Conservation (phyloP, 73 alveolate species). For the Symbiodinium natans region DNA sequence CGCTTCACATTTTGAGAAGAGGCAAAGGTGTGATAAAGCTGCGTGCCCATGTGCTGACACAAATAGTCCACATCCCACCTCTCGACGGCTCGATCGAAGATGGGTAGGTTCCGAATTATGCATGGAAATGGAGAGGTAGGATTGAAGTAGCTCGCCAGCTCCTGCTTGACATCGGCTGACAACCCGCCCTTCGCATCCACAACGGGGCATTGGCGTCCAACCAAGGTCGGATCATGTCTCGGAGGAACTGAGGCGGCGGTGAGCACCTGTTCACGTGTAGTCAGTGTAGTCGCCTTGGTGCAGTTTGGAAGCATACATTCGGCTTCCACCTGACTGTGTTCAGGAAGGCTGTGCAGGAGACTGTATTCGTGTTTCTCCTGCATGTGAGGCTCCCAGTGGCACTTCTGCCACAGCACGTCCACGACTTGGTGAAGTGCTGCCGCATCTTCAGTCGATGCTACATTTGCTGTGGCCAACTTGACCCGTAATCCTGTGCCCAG, state of each 20-base stretch:
- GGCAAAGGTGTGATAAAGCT: constrained; percentile 86
- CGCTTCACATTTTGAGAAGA: constrained; percentile 28
- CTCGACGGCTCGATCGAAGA: constrained; percentile 66
- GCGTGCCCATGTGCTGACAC: constrained; percentile 60
- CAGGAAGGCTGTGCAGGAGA: constrained; percentile 4
- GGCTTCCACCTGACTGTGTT: background rate
- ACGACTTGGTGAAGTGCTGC: background rate
- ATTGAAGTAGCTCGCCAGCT: constrained; percentile 25
- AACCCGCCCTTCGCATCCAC: constrained; percentile 44
- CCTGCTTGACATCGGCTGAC: background rate
- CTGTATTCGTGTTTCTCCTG: constrained; percentile 79
- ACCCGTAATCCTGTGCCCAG: constrained; percentile 20
- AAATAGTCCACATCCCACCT: constrained; percentile 64
- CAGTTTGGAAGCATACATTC: background rate
- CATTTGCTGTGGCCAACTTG: too few relatives aligned
- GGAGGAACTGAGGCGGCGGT: background rate
- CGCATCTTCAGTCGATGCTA: background rate
- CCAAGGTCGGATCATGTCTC: constrained; percentile 6
- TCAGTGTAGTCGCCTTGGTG: background rate
- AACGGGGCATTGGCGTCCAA: constrained; percentile 20
- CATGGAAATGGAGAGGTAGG: constrained; percentile 11
- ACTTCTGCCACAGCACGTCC: constrained; percentile 28
- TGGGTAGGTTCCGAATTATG: constrained; percentile 50
- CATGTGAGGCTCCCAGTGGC: constrained; percentile 50
- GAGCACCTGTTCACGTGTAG: background rate